Percentiles rank a stretch among this genome's conserved stretches.
Conservation (phyloP, 257 asterid genomes). For the Perilla frutescens region DNA sequence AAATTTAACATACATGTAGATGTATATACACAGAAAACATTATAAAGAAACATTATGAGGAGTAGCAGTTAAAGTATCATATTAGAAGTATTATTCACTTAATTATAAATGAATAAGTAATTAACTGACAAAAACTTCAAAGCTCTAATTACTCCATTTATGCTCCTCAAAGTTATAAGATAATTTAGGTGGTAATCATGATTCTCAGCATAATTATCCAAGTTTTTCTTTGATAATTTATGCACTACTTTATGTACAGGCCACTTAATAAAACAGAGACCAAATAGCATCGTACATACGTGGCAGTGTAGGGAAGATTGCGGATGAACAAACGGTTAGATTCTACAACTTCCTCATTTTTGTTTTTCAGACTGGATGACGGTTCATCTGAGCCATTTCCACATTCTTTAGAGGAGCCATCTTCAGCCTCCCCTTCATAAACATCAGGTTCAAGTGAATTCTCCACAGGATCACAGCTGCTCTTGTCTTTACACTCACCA, state of each 20-base stretch:
- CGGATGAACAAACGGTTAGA: conserved; percentile 80
- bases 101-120: background rate
- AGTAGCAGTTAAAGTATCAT: background rate
- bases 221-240: background rate
- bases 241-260: background rate
- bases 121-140: background rate
- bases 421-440: conserved; percentile 43
- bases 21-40: background rate
- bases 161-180: background rate
- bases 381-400: conserved; percentile 45
- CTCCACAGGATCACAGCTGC: conserved; percentile 31
- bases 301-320: conserved; percentile 83
- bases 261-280: background rate
- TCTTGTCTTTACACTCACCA: conserved; percentile 37
- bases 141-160: background rate
- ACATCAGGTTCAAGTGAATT: conserved; percentile 43
- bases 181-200: background rate
- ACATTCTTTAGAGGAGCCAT: conserved; percentile 45
- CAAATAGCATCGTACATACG: conserved; percentile 51
- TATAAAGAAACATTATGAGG: background rate
- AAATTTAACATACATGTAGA: background rate
- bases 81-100: background rate
- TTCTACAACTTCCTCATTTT: conserved; percentile 57
- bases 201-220: background rate
- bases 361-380: conserved; percentile 46